Base-by-base conservation (phyloP, 2,329 filamentous ascomycete genomes). In the Cladosporium sp. region DNA sequence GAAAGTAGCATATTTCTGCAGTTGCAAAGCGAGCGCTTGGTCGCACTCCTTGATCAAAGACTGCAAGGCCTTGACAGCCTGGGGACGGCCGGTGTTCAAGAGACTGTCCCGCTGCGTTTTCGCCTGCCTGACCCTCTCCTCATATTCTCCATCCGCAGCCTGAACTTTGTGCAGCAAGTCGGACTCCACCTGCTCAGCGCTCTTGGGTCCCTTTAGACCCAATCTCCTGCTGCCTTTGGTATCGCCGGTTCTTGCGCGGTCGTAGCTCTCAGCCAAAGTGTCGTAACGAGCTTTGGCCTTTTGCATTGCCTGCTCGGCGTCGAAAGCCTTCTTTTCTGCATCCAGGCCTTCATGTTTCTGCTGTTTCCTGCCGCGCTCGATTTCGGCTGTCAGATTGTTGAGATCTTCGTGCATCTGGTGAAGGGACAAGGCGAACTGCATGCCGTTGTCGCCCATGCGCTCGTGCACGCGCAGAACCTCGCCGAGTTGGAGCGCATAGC, bases 211-310 rank as follows among this genome's bases (percentile, higher is more conserved):
- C 69, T 95, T 96, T 65, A 96, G 80, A 19, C 90, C 89, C 64
- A 97, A 92, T 58, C 87, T 82, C 68, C 90, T 87, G 58, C 88
- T 87, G 45, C 88, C 82, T 59, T 80, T 79, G 39, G 82, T 80
- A 62, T 97, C 93, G 38, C 93, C 93, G 2, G 91, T 96, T 68
- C 87, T 86, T 50, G 86, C 89, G 37, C 89, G 83, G 67, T 97
- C 92, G 66, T 95, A 96, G 64, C 97, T 91, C 60, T 99, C 93
- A 7, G 92, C 90, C 42, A 96, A 75, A 12, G 84, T 80, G 67
- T 97, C 89, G 69, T 97, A 97, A 70, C 95, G 96, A 58, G 82
- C 71, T 75, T 96, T 97, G 52, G 91, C 92, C 78, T 97, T 97
- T 69, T 91, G 88, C 77, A 95, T 92, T 34, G 85, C 79, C 44